These are phyloP conservation scores for Camellia sinensis DNA, from an alignment of 148 eudicot genomes.

Conservation along the genomic window DNA sequence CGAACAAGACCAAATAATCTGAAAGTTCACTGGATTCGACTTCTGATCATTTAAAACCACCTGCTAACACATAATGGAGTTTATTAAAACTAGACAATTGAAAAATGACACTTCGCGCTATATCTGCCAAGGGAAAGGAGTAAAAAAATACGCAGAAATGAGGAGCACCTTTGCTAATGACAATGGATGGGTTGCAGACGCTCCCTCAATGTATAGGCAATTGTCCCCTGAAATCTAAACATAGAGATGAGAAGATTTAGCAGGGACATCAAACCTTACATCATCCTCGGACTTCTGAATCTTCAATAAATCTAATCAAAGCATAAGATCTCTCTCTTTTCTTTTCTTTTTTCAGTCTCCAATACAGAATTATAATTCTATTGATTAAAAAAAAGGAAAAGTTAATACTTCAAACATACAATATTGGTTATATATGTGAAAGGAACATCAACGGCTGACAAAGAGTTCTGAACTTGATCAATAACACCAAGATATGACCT, in stretches of 20 bases:
- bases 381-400: not conserved
- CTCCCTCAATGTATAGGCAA: slow-evolving; percentile 76
- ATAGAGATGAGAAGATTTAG: slow-evolving; percentile 10
- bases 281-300: not conserved
- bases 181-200: slow-evolving; percentile 65
- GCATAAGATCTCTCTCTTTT: not conserved
- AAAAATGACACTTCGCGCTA: not conserved
- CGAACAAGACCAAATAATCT: slow-evolving; percentile 73
- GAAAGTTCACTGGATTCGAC: slow-evolving; percentile 47
- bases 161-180: slow-evolving; percentile 81
- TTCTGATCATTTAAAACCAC: slow-evolving; percentile 53
- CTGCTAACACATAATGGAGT: slow-evolving; percentile 33
- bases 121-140: not conserved
- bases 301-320: not conserved
- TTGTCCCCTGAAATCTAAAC: slow-evolving; percentile 44
- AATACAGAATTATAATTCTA: not conserved
- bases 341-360: not conserved
- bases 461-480: slow-evolving; percentile 51
- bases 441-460: slow-evolving; percentile 62
- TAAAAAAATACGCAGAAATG: not conserved
- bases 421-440: slow-evolving; percentile 76
- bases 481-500: slow-evolving; percentile 75
- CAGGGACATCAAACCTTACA: not conserved
- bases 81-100: not conserved
- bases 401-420: slow-evolving; percentile 28